Percentiles rank a stretch among this genome's conserved stretches.
Conservation (phyloP, 129 eudicot genomes). For the Dittrichia graveolens region DNA sequence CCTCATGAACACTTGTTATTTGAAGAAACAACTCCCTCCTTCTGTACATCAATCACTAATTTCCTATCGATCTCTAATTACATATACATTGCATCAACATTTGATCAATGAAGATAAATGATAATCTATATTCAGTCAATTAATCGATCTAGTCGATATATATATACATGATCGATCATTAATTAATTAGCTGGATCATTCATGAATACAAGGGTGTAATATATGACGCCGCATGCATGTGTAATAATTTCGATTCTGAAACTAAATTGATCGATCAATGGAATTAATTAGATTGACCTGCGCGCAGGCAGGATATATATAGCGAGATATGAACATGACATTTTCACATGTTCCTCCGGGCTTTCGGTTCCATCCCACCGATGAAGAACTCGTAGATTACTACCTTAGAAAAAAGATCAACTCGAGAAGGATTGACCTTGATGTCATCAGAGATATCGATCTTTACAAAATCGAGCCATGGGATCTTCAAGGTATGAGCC, state of each 20-base stretch:
- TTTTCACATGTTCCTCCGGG: slow-evolving; percentile 89
- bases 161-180: no score
- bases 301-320: slow-evolving; percentile 27
- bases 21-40: not conserved
- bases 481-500: slow-evolving; percentile 76
- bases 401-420: slow-evolving; percentile 76
- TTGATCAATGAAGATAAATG: no score
- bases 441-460: slow-evolving; percentile 86
- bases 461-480: slow-evolving; percentile 96
- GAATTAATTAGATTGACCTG: no score
- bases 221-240: no score
- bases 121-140: no score
- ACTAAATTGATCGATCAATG: slow-evolving; percentile 15
- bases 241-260: slow-evolving; percentile 6
- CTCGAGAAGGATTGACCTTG: slow-evolving; percentile 66
- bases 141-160: no score
- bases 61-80: no score
- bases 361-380: slow-evolving; percentile 92
- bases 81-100: no score
- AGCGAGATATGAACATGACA: slow-evolving; percentile 54
- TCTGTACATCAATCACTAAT: no score
- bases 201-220: no score
- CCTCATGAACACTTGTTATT: not conserved
- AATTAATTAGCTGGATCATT: no score
- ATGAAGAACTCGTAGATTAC: slow-evolving; percentile 93